phyloP scores from a whole-genome alignment of 352 stramenopile species.

The Plasmopara muralis region DNA sequence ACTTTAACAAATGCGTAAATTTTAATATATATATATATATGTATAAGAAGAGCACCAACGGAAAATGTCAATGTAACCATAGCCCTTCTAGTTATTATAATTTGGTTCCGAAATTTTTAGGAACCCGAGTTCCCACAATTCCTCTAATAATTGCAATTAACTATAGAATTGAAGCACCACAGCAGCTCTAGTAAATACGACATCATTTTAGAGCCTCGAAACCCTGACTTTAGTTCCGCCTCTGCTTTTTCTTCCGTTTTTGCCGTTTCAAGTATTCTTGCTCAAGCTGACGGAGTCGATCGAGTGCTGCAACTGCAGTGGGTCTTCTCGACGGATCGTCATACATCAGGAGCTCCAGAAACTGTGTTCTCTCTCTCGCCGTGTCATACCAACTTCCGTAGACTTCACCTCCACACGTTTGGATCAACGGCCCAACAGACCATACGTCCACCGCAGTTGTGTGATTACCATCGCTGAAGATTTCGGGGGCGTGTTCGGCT shows the following conservation, averaged over 20 bases:
- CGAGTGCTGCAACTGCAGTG: constrained; percentile 11
- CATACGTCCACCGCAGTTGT: constrained; percentile 17
- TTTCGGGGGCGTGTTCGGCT: constrained; percentile 16
- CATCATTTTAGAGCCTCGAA: neutral
- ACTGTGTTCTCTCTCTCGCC: constrained; percentile 9
- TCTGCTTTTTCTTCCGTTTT: constrained; percentile 10
- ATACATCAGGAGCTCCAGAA: constrained; percentile 13
- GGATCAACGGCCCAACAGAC: constrained; percentile 14
- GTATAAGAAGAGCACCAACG: constrained; percentile 2
- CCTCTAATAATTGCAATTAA: neutral
- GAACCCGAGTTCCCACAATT: constrained; percentile 2
- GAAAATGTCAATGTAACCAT: constrained; percentile 3
- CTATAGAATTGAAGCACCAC: constrained; percentile 1
- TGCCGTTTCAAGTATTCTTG: constrained; percentile 19
- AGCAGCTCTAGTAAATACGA: neutral
- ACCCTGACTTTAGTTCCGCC: neutral
- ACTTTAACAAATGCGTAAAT: neutral
- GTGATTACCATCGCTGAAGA: constrained; percentile 9
- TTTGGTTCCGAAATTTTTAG: constrained; percentile 5
- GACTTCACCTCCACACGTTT: constrained; percentile 7
- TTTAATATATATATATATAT: constrained; percentile 10
- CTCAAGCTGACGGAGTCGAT: constrained; percentile 21
- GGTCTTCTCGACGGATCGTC: constrained; percentile 12
- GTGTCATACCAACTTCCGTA: constrained; percentile 13
- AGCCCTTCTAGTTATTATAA: constrained; percentile 5